A percentile compares a stretch with the other conserved stretches of the same genome.
These are phyloP conservation scores for Triticum timopheevii DNA, from an alignment of 176 grass and related monocot species.

Conservation along the genomic window DNA sequence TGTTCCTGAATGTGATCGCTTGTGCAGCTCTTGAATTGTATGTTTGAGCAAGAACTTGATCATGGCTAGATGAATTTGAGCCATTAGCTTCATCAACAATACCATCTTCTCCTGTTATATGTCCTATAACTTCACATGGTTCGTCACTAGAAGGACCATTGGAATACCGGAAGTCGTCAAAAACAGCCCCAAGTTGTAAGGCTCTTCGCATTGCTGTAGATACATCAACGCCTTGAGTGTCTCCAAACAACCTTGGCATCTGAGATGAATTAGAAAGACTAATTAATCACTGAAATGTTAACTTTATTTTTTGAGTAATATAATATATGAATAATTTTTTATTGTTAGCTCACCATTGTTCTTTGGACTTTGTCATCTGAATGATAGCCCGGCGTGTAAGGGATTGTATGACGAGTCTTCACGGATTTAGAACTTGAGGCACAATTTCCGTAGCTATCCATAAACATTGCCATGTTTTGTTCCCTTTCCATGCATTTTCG, in stretches of 20 bases:
- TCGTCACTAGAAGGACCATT: neutral
- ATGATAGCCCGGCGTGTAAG: neutral
- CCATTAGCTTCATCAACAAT: too few relatives aligned
- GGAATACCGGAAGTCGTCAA: neutral
- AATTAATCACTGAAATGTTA: neutral
- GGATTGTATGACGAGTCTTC: neutral
- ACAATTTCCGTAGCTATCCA: neutral
- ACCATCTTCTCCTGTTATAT: neutral
- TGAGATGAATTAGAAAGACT: neutral
- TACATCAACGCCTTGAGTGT: neutral
- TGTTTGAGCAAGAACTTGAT: neutral
- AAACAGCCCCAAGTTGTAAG: neutral
- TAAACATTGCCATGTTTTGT: neutral
- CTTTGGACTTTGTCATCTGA: neutral
- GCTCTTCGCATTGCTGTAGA: slow-evolving; percentile 26
- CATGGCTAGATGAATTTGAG: neutral
- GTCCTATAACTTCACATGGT: neutral
- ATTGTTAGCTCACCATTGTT: slow-evolving; percentile 15
- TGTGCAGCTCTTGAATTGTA: neutral
- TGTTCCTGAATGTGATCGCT: too few relatives aligned
- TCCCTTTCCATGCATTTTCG: slow-evolving; percentile 2
- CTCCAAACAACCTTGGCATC: neutral
- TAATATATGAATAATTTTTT: neutral
- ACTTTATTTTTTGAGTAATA: neutral
- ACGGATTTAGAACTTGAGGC: neutral